A percentile compares a stretch with the other conserved stretches of the same genome.
These are phyloP conservation scores for Gentiana straminea DNA, from an alignment of 257 asterid species.

Conservation along the genomic window DNA sequence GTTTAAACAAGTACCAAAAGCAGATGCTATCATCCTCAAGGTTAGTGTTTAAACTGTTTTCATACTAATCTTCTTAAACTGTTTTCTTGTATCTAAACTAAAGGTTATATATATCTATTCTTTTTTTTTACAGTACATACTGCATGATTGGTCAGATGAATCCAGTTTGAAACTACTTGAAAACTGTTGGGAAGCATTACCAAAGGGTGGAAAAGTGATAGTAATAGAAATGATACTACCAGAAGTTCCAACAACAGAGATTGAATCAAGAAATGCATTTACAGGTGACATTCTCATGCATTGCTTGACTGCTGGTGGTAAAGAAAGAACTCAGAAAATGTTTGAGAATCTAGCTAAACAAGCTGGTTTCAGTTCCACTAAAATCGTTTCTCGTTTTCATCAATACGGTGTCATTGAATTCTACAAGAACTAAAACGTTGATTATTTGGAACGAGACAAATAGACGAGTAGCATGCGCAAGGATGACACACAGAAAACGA, in stretches of 20 bases:
- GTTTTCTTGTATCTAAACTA: no score
- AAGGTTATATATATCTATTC: no score
- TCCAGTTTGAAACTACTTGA: neutral
- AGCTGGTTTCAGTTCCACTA: neutral
- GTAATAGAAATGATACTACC: conserved; percentile 1
- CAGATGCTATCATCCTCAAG: conserved; percentile 6
- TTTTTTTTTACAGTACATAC: neutral
- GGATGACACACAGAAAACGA: no score
- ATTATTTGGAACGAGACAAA: no score
- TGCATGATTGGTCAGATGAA: conserved; percentile 1
- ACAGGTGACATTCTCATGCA: neutral
- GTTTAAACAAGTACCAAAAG: neutral
- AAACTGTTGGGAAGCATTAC: conserved; percentile 2
- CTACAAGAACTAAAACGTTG: neutral
- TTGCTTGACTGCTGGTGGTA: neutral
- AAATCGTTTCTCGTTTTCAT: neutral
- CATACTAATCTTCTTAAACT: no score
- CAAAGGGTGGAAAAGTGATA: neutral
- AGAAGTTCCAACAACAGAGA: neutral
- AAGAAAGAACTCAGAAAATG: neutral
- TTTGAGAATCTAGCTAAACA: neutral
- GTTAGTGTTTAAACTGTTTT: neutral
- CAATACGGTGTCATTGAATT: conserved; percentile 3
- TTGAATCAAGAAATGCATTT: neutral
- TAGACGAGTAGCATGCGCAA: no score